phyloP scores from a whole-genome alignment of 306 rosid species.

The Oxytropis ochrocephala region DNA sequence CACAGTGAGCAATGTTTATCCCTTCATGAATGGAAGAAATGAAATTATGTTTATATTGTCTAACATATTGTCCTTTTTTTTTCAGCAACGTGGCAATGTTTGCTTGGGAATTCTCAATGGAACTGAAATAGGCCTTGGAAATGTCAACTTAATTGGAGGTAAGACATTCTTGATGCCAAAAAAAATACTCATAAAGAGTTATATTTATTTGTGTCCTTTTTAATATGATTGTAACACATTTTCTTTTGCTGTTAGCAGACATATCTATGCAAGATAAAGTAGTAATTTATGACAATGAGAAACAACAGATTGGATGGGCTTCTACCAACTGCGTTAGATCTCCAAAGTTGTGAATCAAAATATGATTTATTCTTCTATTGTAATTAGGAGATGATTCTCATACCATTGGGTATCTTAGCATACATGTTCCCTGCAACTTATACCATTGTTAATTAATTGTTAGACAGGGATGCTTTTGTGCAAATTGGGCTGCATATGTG shows the following conservation, averaged over 20 bases:
- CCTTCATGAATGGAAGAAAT: not conserved
- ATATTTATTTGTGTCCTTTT: not conserved
- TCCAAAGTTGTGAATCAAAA: slow-evolving; percentile 30
- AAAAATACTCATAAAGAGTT: too few relatives aligned
- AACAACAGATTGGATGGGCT: slow-evolving; percentile 61
- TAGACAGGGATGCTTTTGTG: not conserved
- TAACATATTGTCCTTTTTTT: too few relatives aligned
- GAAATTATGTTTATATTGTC: too few relatives aligned
- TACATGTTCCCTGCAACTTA: too few relatives aligned
- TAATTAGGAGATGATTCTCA: too few relatives aligned
- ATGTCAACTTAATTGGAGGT: too few relatives aligned
- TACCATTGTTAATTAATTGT: too few relatives aligned
- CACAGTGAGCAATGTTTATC: slow-evolving; percentile 34
- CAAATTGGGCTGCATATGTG: not conserved
- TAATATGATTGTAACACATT: not conserved
- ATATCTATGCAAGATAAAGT: slow-evolving; percentile 56
- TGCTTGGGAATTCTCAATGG: too few relatives aligned
- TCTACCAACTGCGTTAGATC: slow-evolving; percentile 37
- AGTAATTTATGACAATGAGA: slow-evolving; percentile 74
- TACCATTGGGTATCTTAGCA: too few relatives aligned
- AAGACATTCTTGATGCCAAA: too few relatives aligned
- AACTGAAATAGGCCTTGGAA: too few relatives aligned
- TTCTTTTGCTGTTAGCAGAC: slow-evolving; percentile 33
- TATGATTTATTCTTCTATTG: not conserved
- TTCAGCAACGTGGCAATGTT: too few relatives aligned